phyloP scores from a whole-genome alignment of 345 rosid species.

The Theobroma cacao region DNA sequence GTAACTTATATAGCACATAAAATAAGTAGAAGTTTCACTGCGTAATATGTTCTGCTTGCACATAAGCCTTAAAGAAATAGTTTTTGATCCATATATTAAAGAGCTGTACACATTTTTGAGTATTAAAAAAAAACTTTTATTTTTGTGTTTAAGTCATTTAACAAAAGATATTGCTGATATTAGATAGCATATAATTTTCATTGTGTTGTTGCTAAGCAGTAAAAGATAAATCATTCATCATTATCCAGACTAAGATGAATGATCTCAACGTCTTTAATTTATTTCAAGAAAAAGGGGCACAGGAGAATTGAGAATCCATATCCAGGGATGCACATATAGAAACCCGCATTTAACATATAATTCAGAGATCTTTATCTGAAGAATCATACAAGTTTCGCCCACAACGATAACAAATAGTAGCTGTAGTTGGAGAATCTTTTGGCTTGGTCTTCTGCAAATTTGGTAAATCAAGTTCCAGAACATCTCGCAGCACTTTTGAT shows the following conservation, averaged over 20 bases:
- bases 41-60: not conserved
- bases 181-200: not conserved
- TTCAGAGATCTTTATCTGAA: not conserved
- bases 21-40: no score
- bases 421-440: slow-evolving; percentile 31
- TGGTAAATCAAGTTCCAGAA: slow-evolving; percentile 71
- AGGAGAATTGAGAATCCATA: not conserved
- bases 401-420: slow-evolving; percentile 68
- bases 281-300: not conserved
- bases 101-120: no score
- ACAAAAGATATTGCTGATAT: not conserved
- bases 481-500: slow-evolving; percentile 63
- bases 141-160: no score
- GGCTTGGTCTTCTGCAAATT: slow-evolving; percentile 49
- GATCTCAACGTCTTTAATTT: not conserved
- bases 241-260: not conserved
- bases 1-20: not conserved
- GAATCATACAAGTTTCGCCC: slow-evolving; percentile 49
- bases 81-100: no score
- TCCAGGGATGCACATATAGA: not conserved
- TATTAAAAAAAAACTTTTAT: no score
- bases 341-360: not conserved
- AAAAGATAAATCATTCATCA: not conserved
- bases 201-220: not conserved
- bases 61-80: not conserved